Base-by-base conservation (phyloP, 1,284 basidiomycete genomes). In the Pseudozyma sp. region DNA sequence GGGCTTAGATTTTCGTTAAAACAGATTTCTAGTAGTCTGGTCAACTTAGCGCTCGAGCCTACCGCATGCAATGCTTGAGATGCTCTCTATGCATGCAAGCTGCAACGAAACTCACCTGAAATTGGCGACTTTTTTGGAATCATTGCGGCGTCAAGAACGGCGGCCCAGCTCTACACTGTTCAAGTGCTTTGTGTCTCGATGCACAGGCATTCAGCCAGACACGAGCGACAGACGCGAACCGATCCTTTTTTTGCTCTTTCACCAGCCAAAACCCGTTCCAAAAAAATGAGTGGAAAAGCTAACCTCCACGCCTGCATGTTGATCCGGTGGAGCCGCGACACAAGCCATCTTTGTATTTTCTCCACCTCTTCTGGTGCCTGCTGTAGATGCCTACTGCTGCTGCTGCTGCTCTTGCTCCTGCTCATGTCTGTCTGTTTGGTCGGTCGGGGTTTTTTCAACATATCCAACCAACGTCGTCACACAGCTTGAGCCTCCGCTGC, bases 261-360 rank as follows among this genome's bases (percentile, higher is more conserved):
- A 56, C 44, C 53, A 49, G 54, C 14, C 39, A 56, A 55, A 45
- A 44, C 25, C 25, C 25, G 25, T 31, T n/a, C n/a, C 5, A 18
- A 39, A 39, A 39, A 19, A 8, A 12, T 19, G 11, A 36, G 38
- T 7, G 9, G 6, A 39, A n/a, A 51, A 8, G 13, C 39, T 19
- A 31, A 44, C 52, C 40, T 54, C 52, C 39, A 54, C 52, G 52
- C 52, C 40, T 42, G 52, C 40, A 54, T 44, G 40, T 25, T 44
- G 18, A 16, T 45, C 34, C 31, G 53, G 53, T 55, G 53, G 43
- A 55, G 53, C 53, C 53, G 25, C 25, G 43, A 55, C 35, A 44
- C 16, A n/a, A 13, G 39, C 39, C n/a, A n/a, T 40, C 12, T 12
- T 12, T 40, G 2, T 16, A 16, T 16, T 16, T 6, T 9, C 43